These are phyloP conservation scores for Achlya hypogyna DNA, from an alignment of 352 stramenopile species.

Conservation along the genomic window DNA sequence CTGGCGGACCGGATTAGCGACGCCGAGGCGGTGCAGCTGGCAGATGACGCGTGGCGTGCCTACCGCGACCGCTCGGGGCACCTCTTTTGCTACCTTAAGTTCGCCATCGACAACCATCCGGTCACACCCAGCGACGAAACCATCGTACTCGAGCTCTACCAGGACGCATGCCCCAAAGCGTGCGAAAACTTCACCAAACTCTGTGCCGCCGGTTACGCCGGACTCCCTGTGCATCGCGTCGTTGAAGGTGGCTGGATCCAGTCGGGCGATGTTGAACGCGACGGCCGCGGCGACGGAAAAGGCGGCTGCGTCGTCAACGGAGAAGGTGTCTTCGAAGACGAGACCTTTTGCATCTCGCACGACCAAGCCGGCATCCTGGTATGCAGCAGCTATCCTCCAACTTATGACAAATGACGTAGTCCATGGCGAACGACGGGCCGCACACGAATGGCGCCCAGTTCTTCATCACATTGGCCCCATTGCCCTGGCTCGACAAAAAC, in stretches of 20 bases:
- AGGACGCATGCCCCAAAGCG: constrained; percentile 47
- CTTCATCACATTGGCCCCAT: constrained; percentile 92
- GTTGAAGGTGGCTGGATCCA: constrained; percentile 67
- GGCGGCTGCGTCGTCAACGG: constrained; percentile 47
- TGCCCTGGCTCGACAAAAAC: constrained; percentile 55
- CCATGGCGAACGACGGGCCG: constrained; percentile 94
- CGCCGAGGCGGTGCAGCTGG: background rate
- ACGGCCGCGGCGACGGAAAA: constrained; percentile 34
- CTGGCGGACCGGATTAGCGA: background rate
- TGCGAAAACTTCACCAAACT: constrained; percentile 71
- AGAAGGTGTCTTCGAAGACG: constrained; percentile 51
- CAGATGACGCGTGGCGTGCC: constrained; percentile 5
- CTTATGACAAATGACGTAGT: constrained; percentile 26
- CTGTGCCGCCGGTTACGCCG: constrained; percentile 50
- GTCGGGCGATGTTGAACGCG: constrained; percentile 39
- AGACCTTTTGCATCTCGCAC: constrained; percentile 63
- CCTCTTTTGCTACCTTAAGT: constrained; percentile 12
- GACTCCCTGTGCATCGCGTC: constrained; percentile 50
- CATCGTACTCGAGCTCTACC: constrained; percentile 64
- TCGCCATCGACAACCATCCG: constrained; percentile 2
- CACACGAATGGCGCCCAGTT: constrained; percentile 99
- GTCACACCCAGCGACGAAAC: constrained; percentile 14
- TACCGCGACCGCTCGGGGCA: constrained; percentile 13
- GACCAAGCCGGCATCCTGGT: constrained; percentile 52
- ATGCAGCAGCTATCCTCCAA: constrained; percentile 18